A percentile compares a stretch with the other conserved stretches of the same genome.
These are phyloP conservation scores for Coemansia sp. DNA, from an alignment of 192 early-diverging fungal genomes.

Conservation along the genomic window DNA sequence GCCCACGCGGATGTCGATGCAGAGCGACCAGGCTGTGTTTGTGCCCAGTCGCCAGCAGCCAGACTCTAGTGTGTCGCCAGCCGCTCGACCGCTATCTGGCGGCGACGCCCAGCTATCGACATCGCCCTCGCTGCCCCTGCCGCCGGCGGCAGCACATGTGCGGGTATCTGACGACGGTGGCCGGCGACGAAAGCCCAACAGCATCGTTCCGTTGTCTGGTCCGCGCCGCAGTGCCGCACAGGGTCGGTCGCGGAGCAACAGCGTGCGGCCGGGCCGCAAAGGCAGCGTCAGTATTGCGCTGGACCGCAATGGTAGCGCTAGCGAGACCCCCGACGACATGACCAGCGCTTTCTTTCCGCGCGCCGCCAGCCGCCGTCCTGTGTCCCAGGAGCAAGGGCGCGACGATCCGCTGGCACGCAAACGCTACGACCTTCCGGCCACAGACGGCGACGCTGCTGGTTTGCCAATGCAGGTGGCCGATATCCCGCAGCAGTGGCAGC, in stretches of 20 bases:
- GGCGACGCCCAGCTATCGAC: neutral
- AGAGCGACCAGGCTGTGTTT: constrained; percentile 36
- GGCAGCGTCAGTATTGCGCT: neutral
- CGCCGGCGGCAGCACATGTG: constrained; percentile 21
- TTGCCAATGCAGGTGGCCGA: neutral
- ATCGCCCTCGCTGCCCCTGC: constrained; percentile 17
- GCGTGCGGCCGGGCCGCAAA: neutral
- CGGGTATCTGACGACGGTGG: constrained; percentile 13
- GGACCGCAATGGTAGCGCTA: neutral
- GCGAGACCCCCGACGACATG: constrained; percentile 1
- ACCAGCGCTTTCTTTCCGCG: constrained; percentile 1
- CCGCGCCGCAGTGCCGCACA: neutral
- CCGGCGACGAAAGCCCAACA: constrained; percentile 17
- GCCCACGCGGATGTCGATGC: constrained; percentile 6
- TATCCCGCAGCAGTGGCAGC: constrained; percentile 27
- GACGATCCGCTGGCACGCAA: constrained; percentile 25
- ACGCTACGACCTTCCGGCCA: constrained; percentile 28
- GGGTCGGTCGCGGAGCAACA: neutral
- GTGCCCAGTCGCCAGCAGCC: constrained; percentile 17
- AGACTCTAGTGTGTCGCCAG: neutral
- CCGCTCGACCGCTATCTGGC: neutral
- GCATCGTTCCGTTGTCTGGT: constrained; percentile 30
- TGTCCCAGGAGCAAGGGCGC: neutral
- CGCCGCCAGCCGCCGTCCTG: constrained; percentile 4
- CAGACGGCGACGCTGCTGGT: neutral